Percentiles rank a stretch among this genome's conserved stretches.
These are phyloP conservation scores for Carex cristatella DNA, from an alignment of 176 grass and related monocot species.

Conservation along the genomic window DNA sequence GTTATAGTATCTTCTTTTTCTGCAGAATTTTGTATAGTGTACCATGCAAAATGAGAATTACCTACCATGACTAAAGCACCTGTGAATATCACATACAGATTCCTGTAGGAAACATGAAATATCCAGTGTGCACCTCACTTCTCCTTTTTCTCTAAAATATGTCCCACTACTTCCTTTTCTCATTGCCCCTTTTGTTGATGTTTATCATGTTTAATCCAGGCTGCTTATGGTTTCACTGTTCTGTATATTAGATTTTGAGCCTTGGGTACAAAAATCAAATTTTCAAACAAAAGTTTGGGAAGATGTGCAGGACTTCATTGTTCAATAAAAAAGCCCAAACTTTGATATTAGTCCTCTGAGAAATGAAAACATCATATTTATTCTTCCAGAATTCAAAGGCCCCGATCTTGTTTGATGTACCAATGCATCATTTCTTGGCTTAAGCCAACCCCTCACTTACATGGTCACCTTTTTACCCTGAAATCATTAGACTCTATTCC, in stretches of 20 bases:
- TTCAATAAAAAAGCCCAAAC: not conserved
- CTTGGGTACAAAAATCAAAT: not conserved
- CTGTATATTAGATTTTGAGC: not conserved
- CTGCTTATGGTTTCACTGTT: not conserved
- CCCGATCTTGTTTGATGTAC: not conserved
- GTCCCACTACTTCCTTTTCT: not conserved
- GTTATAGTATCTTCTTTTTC: not conserved
- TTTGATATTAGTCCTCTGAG: not conserved
- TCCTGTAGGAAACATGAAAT: not conserved
- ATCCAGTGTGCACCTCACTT: not conserved
- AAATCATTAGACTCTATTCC: not conserved
- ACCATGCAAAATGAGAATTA: not conserved
- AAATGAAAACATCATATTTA: not conserved
- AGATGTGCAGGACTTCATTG: not conserved
- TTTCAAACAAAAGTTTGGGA: not conserved
- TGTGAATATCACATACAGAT: not conserved
- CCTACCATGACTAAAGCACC: not conserved
- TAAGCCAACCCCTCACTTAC: not conserved
- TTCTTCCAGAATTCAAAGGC: not conserved
- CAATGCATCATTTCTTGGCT: not conserved
- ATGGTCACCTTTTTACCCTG: not conserved
- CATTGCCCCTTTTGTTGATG: not conserved
- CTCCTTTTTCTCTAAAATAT: not conserved
- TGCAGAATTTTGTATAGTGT: not conserved
- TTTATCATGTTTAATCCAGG: not conserved